Percentiles rank a stretch among this genome's conserved stretches.
phyloP scores from a whole-genome alignment of 1,284 basidiomycete genomes.

The Lentinula novae-zelandiae region DNA sequence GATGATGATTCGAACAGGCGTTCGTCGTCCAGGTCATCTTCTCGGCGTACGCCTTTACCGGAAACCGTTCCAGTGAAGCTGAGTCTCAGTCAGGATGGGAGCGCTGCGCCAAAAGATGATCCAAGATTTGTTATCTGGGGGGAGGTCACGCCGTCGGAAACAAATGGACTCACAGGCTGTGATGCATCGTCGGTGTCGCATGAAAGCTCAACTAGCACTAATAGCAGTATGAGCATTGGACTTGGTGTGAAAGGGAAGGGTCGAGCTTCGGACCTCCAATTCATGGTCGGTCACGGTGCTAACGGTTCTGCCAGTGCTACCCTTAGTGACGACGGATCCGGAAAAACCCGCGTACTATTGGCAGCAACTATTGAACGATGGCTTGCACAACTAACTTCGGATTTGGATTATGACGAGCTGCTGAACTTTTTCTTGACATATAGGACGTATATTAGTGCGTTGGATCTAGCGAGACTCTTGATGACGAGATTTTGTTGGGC shows the following conservation, averaged over 20 bases:
- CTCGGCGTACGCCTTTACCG: neutral
- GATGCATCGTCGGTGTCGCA: neutral
- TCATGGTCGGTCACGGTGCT: neutral
- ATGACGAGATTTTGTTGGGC: constrained; percentile 88
- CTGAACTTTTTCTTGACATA: constrained; percentile 87
- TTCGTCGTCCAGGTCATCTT: neutral
- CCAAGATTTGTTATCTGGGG: constrained; percentile 89
- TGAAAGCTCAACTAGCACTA: neutral
- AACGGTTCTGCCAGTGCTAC: neutral
- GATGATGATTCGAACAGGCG: neutral
- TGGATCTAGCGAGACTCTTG: constrained; percentile 75
- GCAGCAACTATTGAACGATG: constrained; percentile 88
- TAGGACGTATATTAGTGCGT: constrained; percentile 72
- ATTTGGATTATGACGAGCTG: constrained; percentile 79
- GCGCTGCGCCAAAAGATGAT: constrained; percentile 72
- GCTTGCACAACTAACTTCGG: constrained; percentile 84
- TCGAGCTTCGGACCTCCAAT: neutral
- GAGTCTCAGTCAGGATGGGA: constrained; percentile 59
- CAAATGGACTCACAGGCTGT: neutral
- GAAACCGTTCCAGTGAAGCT: constrained; percentile 64
- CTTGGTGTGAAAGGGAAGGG: neutral
- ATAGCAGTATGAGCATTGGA: neutral
- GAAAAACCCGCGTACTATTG: constrained; percentile 52
- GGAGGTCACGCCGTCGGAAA: constrained; percentile 32
- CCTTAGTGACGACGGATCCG: neutral